Evolutionary conservation across 495 filamentous ascomycete species (phyloP).

Genomic region (Cryomyces minteri): DNA sequence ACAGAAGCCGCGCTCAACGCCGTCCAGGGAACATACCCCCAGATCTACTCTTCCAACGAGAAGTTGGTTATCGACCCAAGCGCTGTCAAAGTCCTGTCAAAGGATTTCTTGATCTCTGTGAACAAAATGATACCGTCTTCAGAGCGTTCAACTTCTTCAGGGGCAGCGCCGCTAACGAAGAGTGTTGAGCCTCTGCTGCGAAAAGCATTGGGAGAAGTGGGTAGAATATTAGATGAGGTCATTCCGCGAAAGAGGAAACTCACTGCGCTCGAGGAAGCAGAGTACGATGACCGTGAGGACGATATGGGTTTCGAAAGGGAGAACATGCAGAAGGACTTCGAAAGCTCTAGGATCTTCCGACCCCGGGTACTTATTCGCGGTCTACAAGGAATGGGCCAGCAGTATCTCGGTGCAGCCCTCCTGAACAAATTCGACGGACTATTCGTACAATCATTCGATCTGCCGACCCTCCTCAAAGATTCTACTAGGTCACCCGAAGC

Average conservation of each 20-base stretch:
- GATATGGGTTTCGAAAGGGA: slow-evolving; percentile 65
- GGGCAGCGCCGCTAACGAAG: slow-evolving; percentile 57
- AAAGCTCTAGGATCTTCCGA: slow-evolving; percentile 71
- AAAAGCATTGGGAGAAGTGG: slow-evolving; percentile 45
- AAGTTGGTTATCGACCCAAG: slow-evolving; percentile 79
- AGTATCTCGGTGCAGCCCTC: slow-evolving; percentile 73
- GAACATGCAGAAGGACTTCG: slow-evolving; percentile 76
- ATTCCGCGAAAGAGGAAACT: slow-evolving; percentile 67
- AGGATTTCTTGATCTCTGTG: slow-evolving; percentile 90
- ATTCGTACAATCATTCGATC: slow-evolving; percentile 88
- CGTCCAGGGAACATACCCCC: slow-evolving; percentile 85
- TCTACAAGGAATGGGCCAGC: slow-evolving; percentile 75
- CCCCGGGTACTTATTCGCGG: slow-evolving; percentile 71
- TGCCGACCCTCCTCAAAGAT: slow-evolving; percentile 61
- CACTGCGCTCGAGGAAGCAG: slow-evolving; percentile 82
- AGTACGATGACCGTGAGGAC: slow-evolving; percentile 75
- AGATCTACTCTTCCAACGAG: slow-evolving; percentile 81
- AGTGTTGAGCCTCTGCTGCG: slow-evolving; percentile 67
- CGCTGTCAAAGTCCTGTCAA: slow-evolving; percentile 65
- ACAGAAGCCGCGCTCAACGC: slow-evolving; percentile 98
- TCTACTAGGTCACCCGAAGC: slow-evolving; percentile 61
- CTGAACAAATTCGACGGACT: slow-evolving; percentile 82
- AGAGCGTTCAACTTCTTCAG: slow-evolving; percentile 67
- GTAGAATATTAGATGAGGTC: slow-evolving; percentile 49
- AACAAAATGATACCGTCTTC: slow-evolving; percentile 94